Base-by-base conservation (phyloP, 176 grass and related monocot species). In the Triticum timopheevii region DNA sequence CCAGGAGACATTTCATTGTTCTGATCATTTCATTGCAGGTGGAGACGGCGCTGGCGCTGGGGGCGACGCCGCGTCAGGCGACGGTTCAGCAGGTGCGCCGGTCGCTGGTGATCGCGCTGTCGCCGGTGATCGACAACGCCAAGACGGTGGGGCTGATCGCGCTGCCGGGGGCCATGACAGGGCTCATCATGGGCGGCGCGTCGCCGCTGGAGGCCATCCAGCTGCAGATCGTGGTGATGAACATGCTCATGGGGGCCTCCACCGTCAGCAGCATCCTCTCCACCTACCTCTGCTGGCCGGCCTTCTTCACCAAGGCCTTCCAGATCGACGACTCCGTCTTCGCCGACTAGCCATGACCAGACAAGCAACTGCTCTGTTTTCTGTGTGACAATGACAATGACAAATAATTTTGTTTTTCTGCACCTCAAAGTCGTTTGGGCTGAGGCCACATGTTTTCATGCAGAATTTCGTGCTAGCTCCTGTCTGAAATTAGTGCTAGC, bases 231-330 rank as follows among this genome's bases (percentile, higher is more conserved):
- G 89, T 98, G 6, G 95, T 93, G 40, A 95, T 88, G 85, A 91
- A 90, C 92, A 98, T 96, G 96, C 92, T 94, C 65, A 96, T 94
- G 47, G 93, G 90, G 13, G 88, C 96, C 0, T 90, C 92, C 11
- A 96, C 93, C 30, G 86, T 98, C 58, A 98, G 96, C 70, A 92
- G 92, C 88, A 91, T 98, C 69, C 61, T 92, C 35, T 96, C 88
- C 61, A 96, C 88, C 24, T 94, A 96, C 82, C 80, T 98, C 65
- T 96, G 96, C 84, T 98, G 93, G 92, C 92, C 92, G 13, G 86
- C 82, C 2, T 98, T 98, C 87, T 98, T 96, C 89, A 96, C 92
- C 50, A 94, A 87, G 52, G 92, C 96, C 4, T 96, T 90, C 84
- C 96, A 98, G 80, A 75, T 98, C 33, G 70, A 93, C 8, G 78